A percentile compares a stretch with the other conserved stretches of the same genome.
Conservation (phyloP, 768 basidiomycete genomes). For the Podaxis sp. region DNA sequence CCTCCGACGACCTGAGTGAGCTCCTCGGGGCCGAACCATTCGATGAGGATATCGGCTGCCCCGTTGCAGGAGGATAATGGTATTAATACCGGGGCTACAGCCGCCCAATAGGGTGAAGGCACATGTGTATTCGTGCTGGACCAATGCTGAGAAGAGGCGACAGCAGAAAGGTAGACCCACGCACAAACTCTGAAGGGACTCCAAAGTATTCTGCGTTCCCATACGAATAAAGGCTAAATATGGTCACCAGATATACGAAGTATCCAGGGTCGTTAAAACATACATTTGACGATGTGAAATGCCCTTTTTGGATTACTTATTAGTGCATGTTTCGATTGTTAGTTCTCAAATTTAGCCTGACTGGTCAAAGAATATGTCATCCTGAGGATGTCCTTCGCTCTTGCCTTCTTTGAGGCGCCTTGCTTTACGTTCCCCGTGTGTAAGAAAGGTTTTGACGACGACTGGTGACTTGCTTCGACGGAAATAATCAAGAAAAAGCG, state of each 20-base stretch:
- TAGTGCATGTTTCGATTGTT: not conserved
- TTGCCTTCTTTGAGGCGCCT: constrained; percentile 30
- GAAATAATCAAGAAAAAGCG: not conserved
- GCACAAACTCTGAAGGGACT: constrained; percentile 67
- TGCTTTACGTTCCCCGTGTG: constrained; percentile 41
- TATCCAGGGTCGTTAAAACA: not conserved
- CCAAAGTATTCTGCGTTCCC: constrained; percentile 61
- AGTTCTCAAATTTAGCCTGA: constrained; percentile 23
- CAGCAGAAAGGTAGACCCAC: constrained; percentile 14
- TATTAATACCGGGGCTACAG: constrained; percentile 52
- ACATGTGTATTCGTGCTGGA: constrained; percentile 64
- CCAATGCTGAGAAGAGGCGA: not conserved
- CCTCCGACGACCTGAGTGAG: constrained; percentile 69
- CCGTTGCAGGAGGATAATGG: constrained; percentile 53
- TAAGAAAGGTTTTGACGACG: constrained; percentile 47
- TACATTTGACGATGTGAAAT: constrained; percentile 59
- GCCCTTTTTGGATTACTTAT: constrained; percentile 32
- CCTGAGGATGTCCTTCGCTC: constrained; percentile 44
- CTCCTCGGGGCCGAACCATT: constrained; percentile 69
- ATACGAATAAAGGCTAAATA: constrained; percentile 55
- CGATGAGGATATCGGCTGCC: constrained; percentile 63
- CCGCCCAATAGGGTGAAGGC: constrained; percentile 63
- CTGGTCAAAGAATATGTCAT: constrained; percentile 70
- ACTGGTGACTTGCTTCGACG: constrained; percentile 26
- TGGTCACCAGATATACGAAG: not conserved